Base-by-base conservation (phyloP, 2,329 filamentous ascomycete species). In the Fusarium mundagurra region DNA sequence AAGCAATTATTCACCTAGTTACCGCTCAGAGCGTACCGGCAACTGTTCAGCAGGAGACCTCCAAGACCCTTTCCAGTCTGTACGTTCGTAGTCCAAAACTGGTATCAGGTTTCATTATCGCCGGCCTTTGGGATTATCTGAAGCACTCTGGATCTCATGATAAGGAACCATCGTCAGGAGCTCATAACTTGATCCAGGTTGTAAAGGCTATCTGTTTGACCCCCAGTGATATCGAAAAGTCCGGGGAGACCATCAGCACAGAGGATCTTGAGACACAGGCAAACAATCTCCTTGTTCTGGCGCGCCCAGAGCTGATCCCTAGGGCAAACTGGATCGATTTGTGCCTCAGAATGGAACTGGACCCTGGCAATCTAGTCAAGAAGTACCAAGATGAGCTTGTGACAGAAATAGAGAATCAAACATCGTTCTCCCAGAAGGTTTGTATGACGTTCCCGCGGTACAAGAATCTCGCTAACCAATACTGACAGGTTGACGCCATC, bases 271-370 rank as follows among this genome's bases (percentile, higher is more conserved):
- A 93, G 75, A 82, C 85, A 31, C 94, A 98, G 80, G 91, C 97
- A 76, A 90, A 95, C 73, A 89, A 90, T 11, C 84, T 98, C 8
- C 85, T 98, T 24, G 91, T 98, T 24, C 86, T 99, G 33, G 92
- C 93, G 64, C 92, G 94, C 31, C 87, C 91, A 27, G 92, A 95
- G 68, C 84, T 99, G 41, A 89, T 98, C 67, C 92, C 94, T 1
- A 89, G 90, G 67, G 88, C 91, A 27, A 93, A 90, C 70, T 99
- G 97, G 97, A 98, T 99, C 78, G 92, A 96, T 47, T 84, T 95
- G 7, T 97, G 94, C 78, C 87, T 98, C 63, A 91, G 91, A 69
- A 92, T 93, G 74, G 92, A 92, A 18, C 86, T 94, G 18, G 96
- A 99, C 81, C 96, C 96, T 10, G 96, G 95, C 24, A 86, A 89